Evolutionary conservation across 2,329 filamentous ascomycete genomes (phyloP), one percentile per base, ranked within the genome.

Genomic region (Leptographium radiaticola): DNA sequence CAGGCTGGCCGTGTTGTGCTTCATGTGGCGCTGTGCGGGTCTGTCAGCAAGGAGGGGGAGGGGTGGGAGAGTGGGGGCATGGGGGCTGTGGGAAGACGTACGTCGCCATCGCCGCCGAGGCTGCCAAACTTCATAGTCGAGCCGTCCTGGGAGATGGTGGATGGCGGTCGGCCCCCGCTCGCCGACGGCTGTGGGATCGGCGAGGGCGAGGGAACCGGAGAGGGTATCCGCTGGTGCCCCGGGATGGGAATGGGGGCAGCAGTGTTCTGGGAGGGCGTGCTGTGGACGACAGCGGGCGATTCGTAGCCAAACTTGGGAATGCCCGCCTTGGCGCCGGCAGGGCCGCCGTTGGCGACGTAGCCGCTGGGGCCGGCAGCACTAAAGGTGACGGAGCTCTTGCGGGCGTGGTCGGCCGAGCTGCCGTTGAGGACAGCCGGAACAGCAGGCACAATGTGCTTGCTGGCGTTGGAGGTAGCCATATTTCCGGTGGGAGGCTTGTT

Each of bases 321-420:
- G 61, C 75, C 76, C 60, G 77, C 72, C 71, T 79, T 83, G 71
- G 53, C 50, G 43, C 81, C 79, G 54, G 69, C 69, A 43, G 72
- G 64, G 56, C 81, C 86, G 62, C 88, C 88, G 75, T 94, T 95
- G 62, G 84, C 77, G 57, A 83, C 80, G 67, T 82, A 87, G 65
- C 83, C 83, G 61, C 78, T 86, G 54, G 87, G 80, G 61, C 86
- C 87, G 66, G 87, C 86, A 62, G 89, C 84, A 68, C 81, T 89
- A 75, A 96, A 95, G 64, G 90, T 95, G 64, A 95, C 86, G 18
- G 91, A 95, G 59, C 83, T 83, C 72, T 95, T 95, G 67, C 89
- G 82, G 66, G 76, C 79, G 73, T 97, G 90, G 62, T 89, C 84
- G 62, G 75, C 75, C 53, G 76, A 69, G 61, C 73, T 72, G 61